These are phyloP conservation scores for Beauveria sp. DNA, from an alignment of 2,329 filamentous ascomycete species.

Conservation along the genomic window DNA sequence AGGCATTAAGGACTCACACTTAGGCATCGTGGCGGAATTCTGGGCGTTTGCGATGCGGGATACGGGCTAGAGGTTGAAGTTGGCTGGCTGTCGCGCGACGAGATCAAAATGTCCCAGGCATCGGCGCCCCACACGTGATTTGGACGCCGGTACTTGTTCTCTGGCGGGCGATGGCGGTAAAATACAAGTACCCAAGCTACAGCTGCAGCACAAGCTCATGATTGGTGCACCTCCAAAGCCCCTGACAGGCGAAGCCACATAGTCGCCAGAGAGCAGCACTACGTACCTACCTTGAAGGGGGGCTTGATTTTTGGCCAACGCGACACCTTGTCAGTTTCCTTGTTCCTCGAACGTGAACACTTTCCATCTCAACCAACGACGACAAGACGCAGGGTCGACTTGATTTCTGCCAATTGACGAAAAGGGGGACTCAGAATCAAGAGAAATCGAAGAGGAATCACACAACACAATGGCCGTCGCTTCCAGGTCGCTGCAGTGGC, in stretches of 20 bases:
- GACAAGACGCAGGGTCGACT: neutral
- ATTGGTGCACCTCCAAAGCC: slow-evolving; percentile 2
- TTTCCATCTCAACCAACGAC: neutral
- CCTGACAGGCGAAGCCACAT: slow-evolving; percentile 8
- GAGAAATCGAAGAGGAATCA: neutral
- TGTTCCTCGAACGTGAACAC: neutral
- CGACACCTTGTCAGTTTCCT: slow-evolving; percentile 26
- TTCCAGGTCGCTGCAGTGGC: slow-evolving; percentile 45
- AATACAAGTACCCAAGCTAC: neutral
- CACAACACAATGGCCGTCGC: slow-evolving; percentile 28
- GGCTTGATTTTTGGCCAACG: slow-evolving; percentile 14
- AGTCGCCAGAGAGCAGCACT: neutral
- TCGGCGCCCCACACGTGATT: slow-evolving; percentile 11
- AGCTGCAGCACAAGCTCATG: neutral
- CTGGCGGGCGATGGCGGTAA: neutral
- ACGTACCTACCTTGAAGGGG: neutral
- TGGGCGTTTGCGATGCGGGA: neutral
- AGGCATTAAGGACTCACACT: slow-evolving; percentile 56
- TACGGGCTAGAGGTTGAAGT: neutral
- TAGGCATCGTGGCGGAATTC: slow-evolving; percentile 59
- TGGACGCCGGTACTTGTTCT: neutral
- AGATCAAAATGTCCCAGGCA: neutral
- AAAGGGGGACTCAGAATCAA: neutral
- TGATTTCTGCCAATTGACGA: neutral
- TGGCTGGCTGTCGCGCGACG: slow-evolving; percentile 4